phyloP scores from a whole-genome alignment of 257 asterid genomes.

The Salvia miltiorrhiza region DNA sequence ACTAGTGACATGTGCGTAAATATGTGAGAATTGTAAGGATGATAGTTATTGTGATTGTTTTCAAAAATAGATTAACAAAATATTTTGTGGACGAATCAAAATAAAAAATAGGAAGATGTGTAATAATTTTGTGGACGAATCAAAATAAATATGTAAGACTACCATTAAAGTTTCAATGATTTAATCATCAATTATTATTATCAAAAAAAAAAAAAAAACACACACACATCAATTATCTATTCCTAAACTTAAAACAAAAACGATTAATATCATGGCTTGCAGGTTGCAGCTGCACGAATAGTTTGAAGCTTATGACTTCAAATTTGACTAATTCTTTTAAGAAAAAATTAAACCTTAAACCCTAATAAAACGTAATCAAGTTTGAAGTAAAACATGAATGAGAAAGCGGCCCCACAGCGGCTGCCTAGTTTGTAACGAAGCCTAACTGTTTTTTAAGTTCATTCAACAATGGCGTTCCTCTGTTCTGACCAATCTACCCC shows the following conservation, averaged over 20 bases:
- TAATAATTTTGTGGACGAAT: too few species aligned
- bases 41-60: too few species aligned
- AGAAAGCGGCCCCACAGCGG: neutral
- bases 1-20: too few species aligned
- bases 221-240: too few species aligned
- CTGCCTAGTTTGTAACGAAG: slow-evolving; percentile 27
- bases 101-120: too few species aligned
- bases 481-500: slow-evolving; percentile 25
- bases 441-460: slow-evolving; percentile 18
- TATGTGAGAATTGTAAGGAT: too few species aligned
- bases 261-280: too few species aligned
- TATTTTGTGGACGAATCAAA: too few species aligned
- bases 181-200: neutral
- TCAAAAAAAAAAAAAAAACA: too few species aligned
- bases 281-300: neutral
- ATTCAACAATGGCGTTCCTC: slow-evolving; percentile 33
- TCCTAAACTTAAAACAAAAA: neutral
- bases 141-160: too few species aligned
- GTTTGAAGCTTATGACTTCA: neutral
- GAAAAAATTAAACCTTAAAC: neutral
- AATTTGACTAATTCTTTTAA: neutral
- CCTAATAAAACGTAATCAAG: neutral
- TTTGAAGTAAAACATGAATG: neutral
- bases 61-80: too few species aligned
- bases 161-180: too few species aligned